A percentile compares a stretch with the other conserved stretches of the same genome.
phyloP scores from a whole-genome alignment of 139 green algal genomes.

The Picochlorum sp. region DNA sequence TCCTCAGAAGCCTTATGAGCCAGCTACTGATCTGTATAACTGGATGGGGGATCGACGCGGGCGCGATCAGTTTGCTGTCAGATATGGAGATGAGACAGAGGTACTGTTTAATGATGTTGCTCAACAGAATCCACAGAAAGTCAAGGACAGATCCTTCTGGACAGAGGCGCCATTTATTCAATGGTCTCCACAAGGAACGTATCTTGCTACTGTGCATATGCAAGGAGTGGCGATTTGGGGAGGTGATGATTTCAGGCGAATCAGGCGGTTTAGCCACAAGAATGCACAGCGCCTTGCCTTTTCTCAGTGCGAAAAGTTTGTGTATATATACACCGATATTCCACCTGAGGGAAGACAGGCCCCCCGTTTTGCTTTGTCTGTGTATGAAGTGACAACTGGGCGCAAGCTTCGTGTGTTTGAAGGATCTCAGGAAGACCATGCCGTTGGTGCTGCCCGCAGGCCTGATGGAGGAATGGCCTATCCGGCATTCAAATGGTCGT shows the following conservation, averaged over 20 bases:
- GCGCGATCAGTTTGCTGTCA: conserved; percentile 90
- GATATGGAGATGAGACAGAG: conserved; percentile 76
- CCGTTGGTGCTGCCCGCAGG: conserved; percentile 43
- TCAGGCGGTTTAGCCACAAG: conserved; percentile 57
- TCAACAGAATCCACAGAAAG: conserved; percentile 24
- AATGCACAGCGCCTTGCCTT: conserved; percentile 78
- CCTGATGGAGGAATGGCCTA: conserved; percentile 57
- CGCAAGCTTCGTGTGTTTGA: conserved; percentile 57
- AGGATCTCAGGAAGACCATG: conserved; percentile 69
- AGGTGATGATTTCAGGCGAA: conserved; percentile 59
- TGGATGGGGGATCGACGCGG: conserved; percentile 87
- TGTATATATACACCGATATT: conserved; percentile 64
- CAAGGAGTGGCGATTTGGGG: conserved; percentile 90
- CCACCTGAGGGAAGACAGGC: conserved; percentile 7
- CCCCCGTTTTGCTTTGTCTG: conserved; percentile 37
- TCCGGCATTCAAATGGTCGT: conserved; percentile 91
- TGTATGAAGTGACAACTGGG: conserved; percentile 71
- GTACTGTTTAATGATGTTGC: conserved; percentile 68
- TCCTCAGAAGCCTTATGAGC: conserved; percentile 1
- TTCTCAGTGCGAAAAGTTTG: conserved; percentile 78
- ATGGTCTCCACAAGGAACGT: conserved; percentile 78
- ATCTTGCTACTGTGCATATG: conserved; percentile 78
- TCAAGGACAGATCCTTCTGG: conserved; percentile 71
- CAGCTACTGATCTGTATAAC: not conserved
- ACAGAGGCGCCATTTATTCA: conserved; percentile 84